Percentiles rank a stretch among this genome's conserved stretches.
Evolutionary conservation across 108 stramenopile genomes (phyloP).

Genomic region (Pseudonitzschia delicatissima): DNA sequence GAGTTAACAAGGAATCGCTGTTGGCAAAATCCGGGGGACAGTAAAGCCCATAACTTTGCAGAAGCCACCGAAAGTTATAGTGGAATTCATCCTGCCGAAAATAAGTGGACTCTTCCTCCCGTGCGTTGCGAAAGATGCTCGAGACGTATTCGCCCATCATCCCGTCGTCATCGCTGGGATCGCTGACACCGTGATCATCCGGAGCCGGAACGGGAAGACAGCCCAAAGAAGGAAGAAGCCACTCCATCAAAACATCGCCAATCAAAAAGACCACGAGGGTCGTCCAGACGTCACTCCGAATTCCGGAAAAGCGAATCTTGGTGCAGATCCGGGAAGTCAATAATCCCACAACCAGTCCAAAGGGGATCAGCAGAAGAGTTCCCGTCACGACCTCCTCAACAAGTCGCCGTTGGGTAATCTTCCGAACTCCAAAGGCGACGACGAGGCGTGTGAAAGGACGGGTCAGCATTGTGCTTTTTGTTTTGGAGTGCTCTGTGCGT

Average conservation of each 20-base stretch:
- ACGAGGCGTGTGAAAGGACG: constrained; percentile 34
- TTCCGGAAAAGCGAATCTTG: constrained; percentile 24
- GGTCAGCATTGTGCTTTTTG: constrained; percentile 16
- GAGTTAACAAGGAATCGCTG: constrained; percentile 21
- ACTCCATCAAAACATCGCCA: constrained; percentile 42
- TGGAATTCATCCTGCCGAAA: constrained; percentile 19
- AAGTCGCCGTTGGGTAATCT: constrained; percentile 26
- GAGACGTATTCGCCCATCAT: neutral
- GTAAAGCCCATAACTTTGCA: constrained; percentile 27
- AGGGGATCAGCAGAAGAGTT: constrained; percentile 29
- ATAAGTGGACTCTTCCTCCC: neutral
- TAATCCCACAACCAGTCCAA: constrained; percentile 24
- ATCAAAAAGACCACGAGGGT: constrained; percentile 32
- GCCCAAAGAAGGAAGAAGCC: constrained; percentile 32
- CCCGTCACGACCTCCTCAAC: constrained; percentile 37
- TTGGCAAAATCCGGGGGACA: constrained; percentile 29
- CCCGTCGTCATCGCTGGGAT: neutral
- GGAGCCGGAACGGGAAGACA: constrained; percentile 32
- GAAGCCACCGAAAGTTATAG: constrained; percentile 17
- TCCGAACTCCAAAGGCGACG: constrained; percentile 36
- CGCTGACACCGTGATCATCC: neutral
- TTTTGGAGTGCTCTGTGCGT: neutral
- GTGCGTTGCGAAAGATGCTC: neutral
- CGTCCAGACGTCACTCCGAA: constrained; percentile 45
- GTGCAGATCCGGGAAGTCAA: constrained; percentile 36